Base-by-base conservation (phyloP, 768 basidiomycete genomes). In the Termitomyces sp. region DNA sequence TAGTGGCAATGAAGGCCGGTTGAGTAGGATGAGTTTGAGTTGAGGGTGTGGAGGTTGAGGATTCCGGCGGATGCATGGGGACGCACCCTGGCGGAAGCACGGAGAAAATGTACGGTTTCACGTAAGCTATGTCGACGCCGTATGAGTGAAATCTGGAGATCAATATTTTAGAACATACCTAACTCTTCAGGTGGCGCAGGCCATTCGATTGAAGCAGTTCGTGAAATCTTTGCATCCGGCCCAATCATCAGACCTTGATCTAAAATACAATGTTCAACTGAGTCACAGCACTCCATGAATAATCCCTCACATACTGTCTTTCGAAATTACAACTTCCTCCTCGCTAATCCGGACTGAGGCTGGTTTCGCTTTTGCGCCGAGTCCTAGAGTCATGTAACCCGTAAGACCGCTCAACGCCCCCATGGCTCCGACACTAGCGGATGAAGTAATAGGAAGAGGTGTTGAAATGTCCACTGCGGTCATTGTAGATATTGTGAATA, bases 341-440 rank as follows among this genome's bases (percentile, higher is more conserved):
- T 86, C 83, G 34, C 72, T 73, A 27, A 88, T 70, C 14, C 75
- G 76, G 2, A 83, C 72, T 10, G 84, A 74, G 6, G 77, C 79
- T 2, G 89, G 86, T 68, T 86, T 92, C 14, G 78, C 77, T 67
- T 88, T 93, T 4, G 84, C 78, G 9, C 89, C 89, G 8, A 92
- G 73, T 1, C 91, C 88, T 23, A 92, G 75, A 2, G 84, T 87
- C 90, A 94, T 93, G 63, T 94, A 94, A 3, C 89, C 89, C 3
- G 88, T 85, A 11, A 93, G 70, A 3, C 90, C 88, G 11, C 80
- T 82, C n/a, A 93, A 75, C 0, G 90, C 86, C n/a, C 85, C 84
- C 80, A 84, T 89, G 2, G 85, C 83, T 41, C 75, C 79, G 17
- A 68, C 66, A 32, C 76, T 78, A 19, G 68, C 67, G 47, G 77